Base-by-base conservation (phyloP, 179 eudicot species). In the Heliamphora pulchella region DNA sequence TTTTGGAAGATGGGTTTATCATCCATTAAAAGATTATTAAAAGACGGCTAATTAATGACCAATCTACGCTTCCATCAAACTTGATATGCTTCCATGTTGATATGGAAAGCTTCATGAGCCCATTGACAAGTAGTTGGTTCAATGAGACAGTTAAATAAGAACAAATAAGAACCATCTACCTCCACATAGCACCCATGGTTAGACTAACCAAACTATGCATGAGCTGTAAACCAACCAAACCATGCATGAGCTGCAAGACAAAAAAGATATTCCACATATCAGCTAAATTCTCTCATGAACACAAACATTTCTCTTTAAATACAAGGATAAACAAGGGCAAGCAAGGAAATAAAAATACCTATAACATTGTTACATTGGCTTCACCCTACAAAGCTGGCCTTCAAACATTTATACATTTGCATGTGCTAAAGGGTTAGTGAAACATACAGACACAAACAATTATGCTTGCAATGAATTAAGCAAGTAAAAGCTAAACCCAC, bases 151-250 rank as follows among this genome's bases (percentile, higher is more conserved):
- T 31, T 17, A 43, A 5, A 59, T 6, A n/a, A 3, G 41, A 74
- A 75, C 31, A 53, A 63, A 7, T 18, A 54, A 14, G 53, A 50
- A 41, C 31, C 57, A 7, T 71, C 64, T 93, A 94, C 94, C 98
- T 96, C 99, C 98, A 96, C 71, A 92, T 83, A 54, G 93, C 86
- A 22, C 94, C 99, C 98, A 96, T 93, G 59, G 94, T 82, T 20
- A 96, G 79, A 76, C 98, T 98, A 81, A 94, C 90, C 75, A 96
- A 80, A 74, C 99, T 98, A 75, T 96, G 94, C 92, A 31, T 31
- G 31, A 31, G 31, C 31, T 31, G 31, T 31, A 31, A 31, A 31
- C 31, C 31, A 31, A 31, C 31, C 31, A 31, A 31, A 31, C 31
- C 31, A 31, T 31, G 31, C 31, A 91, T 85, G 80, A 94, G 87